Percentiles rank a stretch among this genome's conserved stretches.
Conservation (phyloP, 1,284 basidiomycete species). For the Ustilago shanxiensis region DNA sequence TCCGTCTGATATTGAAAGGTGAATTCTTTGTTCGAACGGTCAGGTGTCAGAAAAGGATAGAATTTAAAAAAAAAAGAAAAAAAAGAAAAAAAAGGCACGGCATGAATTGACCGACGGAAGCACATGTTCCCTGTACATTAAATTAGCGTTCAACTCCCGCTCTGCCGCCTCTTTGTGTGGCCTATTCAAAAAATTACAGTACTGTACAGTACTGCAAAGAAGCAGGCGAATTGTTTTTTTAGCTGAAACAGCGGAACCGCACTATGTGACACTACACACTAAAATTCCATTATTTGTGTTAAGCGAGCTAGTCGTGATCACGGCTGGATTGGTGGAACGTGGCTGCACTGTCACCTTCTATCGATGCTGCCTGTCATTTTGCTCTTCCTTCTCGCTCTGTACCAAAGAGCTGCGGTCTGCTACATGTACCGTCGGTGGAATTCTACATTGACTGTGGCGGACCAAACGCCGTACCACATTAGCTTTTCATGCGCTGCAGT, state of each 20-base stretch:
- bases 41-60: background rate
- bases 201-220: background rate
- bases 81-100: background rate
- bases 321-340: background rate
- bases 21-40: background rate
- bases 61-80: too few relatives aligned
- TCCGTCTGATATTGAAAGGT: too few relatives aligned
- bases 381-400: too few relatives aligned
- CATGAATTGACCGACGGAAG: constrained; percentile 2
- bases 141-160: background rate
- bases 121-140: too few relatives aligned
- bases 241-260: background rate
- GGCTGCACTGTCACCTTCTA: background rate
- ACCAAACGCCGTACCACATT: too few relatives aligned
- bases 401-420: too few relatives aligned
- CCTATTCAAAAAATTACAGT: background rate
- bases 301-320: background rate
- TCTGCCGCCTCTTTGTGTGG: background rate
- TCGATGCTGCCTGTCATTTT: background rate
- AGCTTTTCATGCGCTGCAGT: background rate
- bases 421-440: too few relatives aligned
- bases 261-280: background rate
- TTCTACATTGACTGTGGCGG: too few relatives aligned
- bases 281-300: background rate
- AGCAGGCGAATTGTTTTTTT: background rate